phyloP scores from a whole-genome alignment of 148 eudicot genomes.

The Dianthus caryophyllus region DNA sequence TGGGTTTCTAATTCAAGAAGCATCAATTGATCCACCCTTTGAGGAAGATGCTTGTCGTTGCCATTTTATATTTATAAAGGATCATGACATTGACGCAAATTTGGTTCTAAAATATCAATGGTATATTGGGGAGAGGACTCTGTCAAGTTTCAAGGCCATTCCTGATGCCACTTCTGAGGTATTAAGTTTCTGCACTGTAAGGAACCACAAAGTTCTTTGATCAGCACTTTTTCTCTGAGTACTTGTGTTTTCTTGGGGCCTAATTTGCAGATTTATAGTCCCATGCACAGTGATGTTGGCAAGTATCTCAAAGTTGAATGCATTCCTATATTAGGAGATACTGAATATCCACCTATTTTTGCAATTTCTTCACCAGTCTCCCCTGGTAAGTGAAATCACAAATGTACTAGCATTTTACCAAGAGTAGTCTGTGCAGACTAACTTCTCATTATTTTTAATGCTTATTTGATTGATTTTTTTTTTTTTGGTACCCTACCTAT shows the following conservation, averaged over 20 bases:
- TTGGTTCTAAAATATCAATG: constrained; percentile 83
- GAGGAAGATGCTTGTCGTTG: constrained; percentile 94
- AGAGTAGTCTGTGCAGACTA: neutral
- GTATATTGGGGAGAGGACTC: constrained; percentile 72
- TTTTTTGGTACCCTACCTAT: too few relatives aligned
- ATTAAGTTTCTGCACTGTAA: constrained; percentile 17
- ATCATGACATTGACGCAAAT: constrained; percentile 46
- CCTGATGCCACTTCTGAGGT: constrained; percentile 75
- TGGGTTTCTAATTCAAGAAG: constrained; percentile 73
- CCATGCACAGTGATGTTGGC: constrained; percentile 62
- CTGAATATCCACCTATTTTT: constrained; percentile 65
- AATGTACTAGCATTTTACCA: neutral
- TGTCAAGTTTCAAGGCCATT: constrained; percentile 61
- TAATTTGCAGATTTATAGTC: constrained; percentile 65
- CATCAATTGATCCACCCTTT: constrained; percentile 72
- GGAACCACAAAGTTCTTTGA: constrained; percentile 10
- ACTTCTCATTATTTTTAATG: constrained; percentile 1
- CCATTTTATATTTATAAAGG: constrained; percentile 72
- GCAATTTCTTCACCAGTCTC: constrained; percentile 84
- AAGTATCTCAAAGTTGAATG: constrained; percentile 88
- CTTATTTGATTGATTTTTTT: too few relatives aligned
- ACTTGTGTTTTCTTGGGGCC: constrained; percentile 7
- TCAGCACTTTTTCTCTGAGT: neutral
- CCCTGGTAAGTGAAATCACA: constrained; percentile 50
- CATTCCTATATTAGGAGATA: constrained; percentile 61